phyloP scores from a whole-genome alignment of 2,329 filamentous ascomycete genomes.

The Xylaria sp. region DNA sequence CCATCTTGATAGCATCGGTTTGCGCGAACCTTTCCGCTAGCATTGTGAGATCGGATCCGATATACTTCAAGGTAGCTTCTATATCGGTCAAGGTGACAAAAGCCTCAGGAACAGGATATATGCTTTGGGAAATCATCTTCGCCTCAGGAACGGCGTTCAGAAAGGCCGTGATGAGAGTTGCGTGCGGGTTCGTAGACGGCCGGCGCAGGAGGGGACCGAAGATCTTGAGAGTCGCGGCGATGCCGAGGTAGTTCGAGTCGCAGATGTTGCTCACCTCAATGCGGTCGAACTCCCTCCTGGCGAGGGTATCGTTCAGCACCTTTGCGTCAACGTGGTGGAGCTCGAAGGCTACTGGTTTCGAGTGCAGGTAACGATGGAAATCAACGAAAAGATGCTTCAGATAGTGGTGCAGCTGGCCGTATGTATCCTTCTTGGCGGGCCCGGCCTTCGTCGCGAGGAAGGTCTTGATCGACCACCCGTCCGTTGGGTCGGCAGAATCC shows the following conservation, averaged over 20 bases:
- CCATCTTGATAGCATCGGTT: background rate
- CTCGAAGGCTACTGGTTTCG: slow-evolving; percentile 11
- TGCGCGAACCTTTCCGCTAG: background rate
- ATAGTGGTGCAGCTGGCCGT: slow-evolving; percentile 21
- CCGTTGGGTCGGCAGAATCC: slow-evolving; percentile 19
- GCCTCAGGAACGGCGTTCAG: slow-evolving; percentile 22
- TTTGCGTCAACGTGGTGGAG: slow-evolving; percentile 14
- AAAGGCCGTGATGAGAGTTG: slow-evolving; percentile 27
- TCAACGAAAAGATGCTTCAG: slow-evolving; percentile 10
- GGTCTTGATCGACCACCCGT: slow-evolving; percentile 18
- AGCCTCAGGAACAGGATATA: too few species aligned
- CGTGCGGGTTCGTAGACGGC: slow-evolving; percentile 3
- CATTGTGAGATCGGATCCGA: background rate
- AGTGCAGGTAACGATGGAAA: slow-evolving; percentile 5
- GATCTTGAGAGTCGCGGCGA: slow-evolving; percentile 15
- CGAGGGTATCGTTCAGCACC: slow-evolving; percentile 1
- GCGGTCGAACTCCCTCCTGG: slow-evolving; percentile 12
- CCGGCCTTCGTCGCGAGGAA: slow-evolving; percentile 11
- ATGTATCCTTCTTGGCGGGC: slow-evolving; percentile 14
- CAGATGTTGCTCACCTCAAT: slow-evolving; percentile 27
- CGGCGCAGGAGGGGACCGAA: slow-evolving; percentile 7
- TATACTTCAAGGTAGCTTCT: background rate
- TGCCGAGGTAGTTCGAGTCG: slow-evolving; percentile 18
- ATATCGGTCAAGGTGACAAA: too few species aligned
- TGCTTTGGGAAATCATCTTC: too few species aligned